Evolutionary conservation across 2,329 filamentous ascomycete species (phyloP), one percentile per base, ranked within the genome.

Genomic region (Trichoderma sp.): DNA sequence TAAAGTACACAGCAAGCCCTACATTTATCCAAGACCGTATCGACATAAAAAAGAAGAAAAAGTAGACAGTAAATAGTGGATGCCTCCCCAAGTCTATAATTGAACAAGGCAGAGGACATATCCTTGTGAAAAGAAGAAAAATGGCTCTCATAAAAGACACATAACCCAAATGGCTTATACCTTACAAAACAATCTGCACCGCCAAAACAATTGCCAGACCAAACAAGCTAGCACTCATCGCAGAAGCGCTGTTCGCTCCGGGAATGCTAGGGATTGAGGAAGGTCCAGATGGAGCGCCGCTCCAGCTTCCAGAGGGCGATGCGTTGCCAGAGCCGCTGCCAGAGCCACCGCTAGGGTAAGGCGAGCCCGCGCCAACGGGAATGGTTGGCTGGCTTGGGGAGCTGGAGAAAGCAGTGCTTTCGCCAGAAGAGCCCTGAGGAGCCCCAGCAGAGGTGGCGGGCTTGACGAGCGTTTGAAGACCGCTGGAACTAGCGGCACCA

Each of bases 181-280:
- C 35, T 73, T 76, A 79, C 70, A 79, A 69, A 68, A 68, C 72
- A 68, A 76, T 64, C 70, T 79, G 77, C 37, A 75, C 62, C 59
- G 74, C 74, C 49, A 74, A 71, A 63, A 75, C 68, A 52, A 75
- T 75, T 11, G 74, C 64, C 68, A 79, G 43, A 19, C 73, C 75
- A 19, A 73, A 56, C 62, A 79, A 49, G 21, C 78, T 72, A 19
- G 74, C 70, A 4, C 70, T 71, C 53, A 78, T 55, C 19, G 70
- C 72, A 24, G 78, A 77, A 69, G 85, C 86, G 75, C 84, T 85
- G 71, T 82, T 85, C 27, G 83, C 84, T 73, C 82, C 79, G 72
- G 81, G 79, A 61, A 77, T 74, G 73, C 76, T 75, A 68, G 77
- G 75, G n/a, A 59, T 27, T 11, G 70, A n/a, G 19, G 72, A 71